Evolutionary conservation across 768 basidiomycete species (phyloP).

Genomic region (Xerocomellus amylosporus): DNA sequence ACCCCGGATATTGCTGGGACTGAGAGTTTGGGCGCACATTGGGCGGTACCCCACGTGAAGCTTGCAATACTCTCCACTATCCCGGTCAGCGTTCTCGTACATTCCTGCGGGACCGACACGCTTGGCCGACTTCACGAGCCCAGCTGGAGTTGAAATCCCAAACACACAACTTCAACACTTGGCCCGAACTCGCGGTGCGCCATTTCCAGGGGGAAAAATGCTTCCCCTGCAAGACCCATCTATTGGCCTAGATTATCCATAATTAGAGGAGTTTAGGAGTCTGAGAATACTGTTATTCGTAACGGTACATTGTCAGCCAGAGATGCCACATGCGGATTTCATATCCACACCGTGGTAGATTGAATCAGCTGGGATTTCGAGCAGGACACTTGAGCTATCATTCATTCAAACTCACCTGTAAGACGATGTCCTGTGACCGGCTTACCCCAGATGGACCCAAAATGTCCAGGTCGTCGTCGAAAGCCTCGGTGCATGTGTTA

Average conservation of each 20-base stretch:
- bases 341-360: conserved; percentile 1
- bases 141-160: not conserved
- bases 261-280: conserved; percentile 6
- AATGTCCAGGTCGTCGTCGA: not conserved
- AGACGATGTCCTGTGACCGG: not conserved
- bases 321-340: not conserved
- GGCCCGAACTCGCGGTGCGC: not conserved
- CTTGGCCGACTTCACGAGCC: not conserved
- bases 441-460: not conserved
- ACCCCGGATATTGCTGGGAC: conserved; percentile 1
- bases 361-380: not conserved
- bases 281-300: conserved; percentile 1
- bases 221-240: not conserved
- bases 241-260: not conserved
- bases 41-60: not conserved
- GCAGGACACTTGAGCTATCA: not conserved
- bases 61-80: too few species aligned
- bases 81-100: not conserved
- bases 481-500: not conserved
- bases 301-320: conserved; percentile 2
- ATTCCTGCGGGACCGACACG: conserved; percentile 3
- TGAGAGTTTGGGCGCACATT: conserved; percentile 1
- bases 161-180: not conserved
- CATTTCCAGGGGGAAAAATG: not conserved
- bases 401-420: not conserved